Evolutionary conservation across 176 grass and related monocot species (phyloP), one percentile per base, ranked within the genome.

Genomic region (Typha latifolia): DNA sequence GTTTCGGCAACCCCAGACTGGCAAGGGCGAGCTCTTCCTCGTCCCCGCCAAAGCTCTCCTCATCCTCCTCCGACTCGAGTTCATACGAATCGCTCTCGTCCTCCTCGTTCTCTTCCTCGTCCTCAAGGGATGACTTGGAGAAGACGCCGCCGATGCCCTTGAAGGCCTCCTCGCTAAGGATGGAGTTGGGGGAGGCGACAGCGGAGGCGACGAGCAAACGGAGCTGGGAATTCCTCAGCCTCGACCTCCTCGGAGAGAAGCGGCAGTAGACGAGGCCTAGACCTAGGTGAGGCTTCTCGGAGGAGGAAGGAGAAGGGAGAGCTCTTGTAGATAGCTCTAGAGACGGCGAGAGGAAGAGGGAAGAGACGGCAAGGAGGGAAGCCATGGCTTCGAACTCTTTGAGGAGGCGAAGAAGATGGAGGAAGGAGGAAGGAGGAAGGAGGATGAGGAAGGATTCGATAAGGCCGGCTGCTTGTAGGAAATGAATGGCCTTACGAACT

Each of bases 121-220:
- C 63, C 2, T 61, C 74, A 69, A 62, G 70, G 22, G 78, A 62
- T 12, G 85, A 81, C 47, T 79, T 64, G 71, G 71, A 48, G 73
- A 76, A 34, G 64, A 43, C 37, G 10, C 18, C 32, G 19, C 73
- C 49, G 50, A 93, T 70, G 6, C 94, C 86, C 81, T 90, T 87
- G 81, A 99, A 94, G 47, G 95, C 89, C 65, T 93, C 86, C 81
- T 99, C 86, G 75, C 89, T 99, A 22, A 99, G 89, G 62, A 99
- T 68, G 27, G 95, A 93, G 18, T 79, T 92, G 48, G 83, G 79
- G 66, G 84, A 94, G 11, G 81, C 89, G 34, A 93, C 74, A 51
- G 89, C 86, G 5, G 57, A 57, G 48, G 85, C 32, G 66, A 57
- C 67, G 66, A 22, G 52, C 61, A 65, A 72, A 24, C 22, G 76